These are phyloP conservation scores for Schizophyllum commune DNA, from an alignment of 1,284 basidiomycete genomes.

Conservation along the genomic window DNA sequence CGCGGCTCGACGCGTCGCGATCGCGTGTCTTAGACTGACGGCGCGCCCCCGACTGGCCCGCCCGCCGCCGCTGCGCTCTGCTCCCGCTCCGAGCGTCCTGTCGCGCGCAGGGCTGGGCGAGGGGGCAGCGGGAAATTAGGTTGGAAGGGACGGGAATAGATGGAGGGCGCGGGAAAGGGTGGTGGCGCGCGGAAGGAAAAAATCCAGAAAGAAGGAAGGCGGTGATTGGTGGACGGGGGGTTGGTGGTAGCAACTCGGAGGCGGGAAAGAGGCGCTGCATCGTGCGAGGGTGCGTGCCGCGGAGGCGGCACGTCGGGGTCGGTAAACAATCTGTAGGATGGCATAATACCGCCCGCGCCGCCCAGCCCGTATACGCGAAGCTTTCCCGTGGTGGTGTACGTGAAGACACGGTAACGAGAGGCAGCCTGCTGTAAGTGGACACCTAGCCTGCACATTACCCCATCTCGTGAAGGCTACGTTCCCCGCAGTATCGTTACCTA, in stretches of 20 bases:
- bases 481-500: background rate
- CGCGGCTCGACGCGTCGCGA: background rate
- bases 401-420: too few relatives aligned
- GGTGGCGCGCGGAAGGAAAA: background rate
- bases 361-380: background rate
- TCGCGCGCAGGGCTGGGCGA: background rate
- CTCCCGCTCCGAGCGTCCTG: background rate
- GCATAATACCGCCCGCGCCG: background rate
- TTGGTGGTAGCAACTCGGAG: background rate
- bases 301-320: background rate
- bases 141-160: too few relatives aligned
- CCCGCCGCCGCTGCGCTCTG: background rate
- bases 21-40: background rate
- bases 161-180: too few relatives aligned
- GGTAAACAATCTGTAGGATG: background rate
- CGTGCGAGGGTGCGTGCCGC: background rate
- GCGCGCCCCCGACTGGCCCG: background rate
- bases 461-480: too few relatives aligned
- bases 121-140: background rate
- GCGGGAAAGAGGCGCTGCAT: background rate
- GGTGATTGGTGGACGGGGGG: background rate
- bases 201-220: background rate
- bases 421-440: too few relatives aligned
- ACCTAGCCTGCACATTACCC: too few relatives aligned
- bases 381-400: background rate